Base-by-base conservation (phyloP, 768 basidiomycete species). In the Baorangia bicolor region DNA sequence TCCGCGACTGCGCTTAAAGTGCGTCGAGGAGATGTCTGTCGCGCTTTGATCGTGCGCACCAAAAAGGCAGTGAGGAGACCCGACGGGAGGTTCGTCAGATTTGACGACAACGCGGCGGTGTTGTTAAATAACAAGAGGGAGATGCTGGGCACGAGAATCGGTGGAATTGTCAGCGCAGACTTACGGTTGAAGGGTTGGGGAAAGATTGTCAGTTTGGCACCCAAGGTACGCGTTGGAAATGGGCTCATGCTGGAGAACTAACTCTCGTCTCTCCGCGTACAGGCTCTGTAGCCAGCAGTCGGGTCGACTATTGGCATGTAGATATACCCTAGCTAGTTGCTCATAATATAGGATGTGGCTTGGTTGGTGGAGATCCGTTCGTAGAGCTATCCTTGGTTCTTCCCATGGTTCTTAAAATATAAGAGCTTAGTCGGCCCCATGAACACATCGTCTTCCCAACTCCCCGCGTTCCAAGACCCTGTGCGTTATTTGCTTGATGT, bases 91-190 rank as follows among this genome's bases (percentile, higher is more conserved):
- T 78, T 83, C 64, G 78, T 98, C 60, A 79, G 90, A 42, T 98
- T 98, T 73, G 96, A 98, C 74, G 96, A 98, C 80, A 98, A 98
- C 66, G 96, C 96, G 1, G 93, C 86, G 9, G 94, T 98, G 6
- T 74, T 98, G 34, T 72, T 98, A 54, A 98, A 98, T 73, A 92
- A 92, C 78, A 98, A 98, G 77, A 83, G 87, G 53, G 93, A 96
- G 74, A 92, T 98, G 90, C 69, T 98, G 55, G 95, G 94, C 20
- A 97, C 94, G 47, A 85, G 96, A 66, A 93, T 98, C 51, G 90
- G 90, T 64, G 94, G 95, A 0, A 87, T 95, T 41, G 95, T 98
- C 42, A 94, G 90, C 57, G 90, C 90, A 0, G 95, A 97, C 64
- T 69, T 98, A 70, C 79, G 93, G 58, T 81, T 90, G 81, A 88